These are phyloP conservation scores for Stachybotrys chartarum DNA, from an alignment of 2,329 filamentous ascomycete genomes.

Conservation along the genomic window DNA sequence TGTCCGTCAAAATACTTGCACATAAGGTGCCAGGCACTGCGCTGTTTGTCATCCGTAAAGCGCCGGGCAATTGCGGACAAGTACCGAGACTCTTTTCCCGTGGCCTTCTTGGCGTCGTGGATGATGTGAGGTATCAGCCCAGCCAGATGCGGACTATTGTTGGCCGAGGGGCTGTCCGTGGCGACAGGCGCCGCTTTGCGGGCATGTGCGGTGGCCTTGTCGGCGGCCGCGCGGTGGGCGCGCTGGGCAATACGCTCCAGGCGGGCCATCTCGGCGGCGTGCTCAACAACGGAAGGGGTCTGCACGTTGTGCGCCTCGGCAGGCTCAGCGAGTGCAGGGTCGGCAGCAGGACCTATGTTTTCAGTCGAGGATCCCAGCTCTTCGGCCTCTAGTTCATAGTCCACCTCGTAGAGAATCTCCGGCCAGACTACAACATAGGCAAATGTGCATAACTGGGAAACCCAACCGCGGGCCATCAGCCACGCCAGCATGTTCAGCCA, in stretches of 20 bases:
- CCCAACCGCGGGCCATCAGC: slow-evolving; percentile 88
- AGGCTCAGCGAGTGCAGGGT: neutral
- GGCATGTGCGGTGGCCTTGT: slow-evolving; percentile 48
- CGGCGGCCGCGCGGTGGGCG: slow-evolving; percentile 45
- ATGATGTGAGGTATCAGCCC: slow-evolving; percentile 60
- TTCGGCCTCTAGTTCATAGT: slow-evolving; percentile 62
- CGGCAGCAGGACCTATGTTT: slow-evolving; percentile 3
- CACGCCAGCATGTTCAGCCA: slow-evolving; percentile 92
- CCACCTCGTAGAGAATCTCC: slow-evolving; percentile 75
- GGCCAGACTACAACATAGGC: slow-evolving; percentile 80
- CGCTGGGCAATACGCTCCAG: slow-evolving; percentile 51
- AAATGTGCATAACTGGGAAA: slow-evolving; percentile 87
- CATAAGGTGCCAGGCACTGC: slow-evolving; percentile 64
- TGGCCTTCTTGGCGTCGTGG: slow-evolving; percentile 70
- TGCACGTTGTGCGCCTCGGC: slow-evolving; percentile 2
- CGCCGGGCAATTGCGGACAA: slow-evolving; percentile 51
- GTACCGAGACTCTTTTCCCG: slow-evolving; percentile 69
- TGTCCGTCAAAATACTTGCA: slow-evolving; percentile 84
- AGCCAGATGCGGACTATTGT: slow-evolving; percentile 49
- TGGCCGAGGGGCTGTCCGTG: slow-evolving; percentile 49
- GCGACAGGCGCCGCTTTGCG: slow-evolving; percentile 39
- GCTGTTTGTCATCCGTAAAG: slow-evolving; percentile 49
- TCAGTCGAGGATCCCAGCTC: slow-evolving; percentile 40
- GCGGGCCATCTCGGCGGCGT: slow-evolving; percentile 54
- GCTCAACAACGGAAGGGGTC: slow-evolving; percentile 39